These are phyloP conservation scores for Neofusicoccum sp. DNA, from an alignment of 2,329 filamentous ascomycete species.

Conservation along the genomic window DNA sequence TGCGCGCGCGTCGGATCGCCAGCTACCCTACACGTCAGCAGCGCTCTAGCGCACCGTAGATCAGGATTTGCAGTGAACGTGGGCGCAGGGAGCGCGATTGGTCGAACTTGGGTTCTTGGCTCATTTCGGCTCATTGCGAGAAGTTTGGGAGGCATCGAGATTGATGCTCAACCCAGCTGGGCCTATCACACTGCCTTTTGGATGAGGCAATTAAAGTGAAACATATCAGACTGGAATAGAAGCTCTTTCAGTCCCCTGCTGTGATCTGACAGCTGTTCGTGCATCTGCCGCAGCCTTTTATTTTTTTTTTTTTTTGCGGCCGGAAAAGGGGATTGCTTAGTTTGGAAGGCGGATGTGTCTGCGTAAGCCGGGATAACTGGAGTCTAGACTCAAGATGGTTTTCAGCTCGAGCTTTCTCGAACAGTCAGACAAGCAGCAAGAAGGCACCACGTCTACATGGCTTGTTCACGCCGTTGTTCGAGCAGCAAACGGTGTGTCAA, in stretches of 20 bases:
- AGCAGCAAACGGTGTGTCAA: background rate
- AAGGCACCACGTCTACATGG: no score
- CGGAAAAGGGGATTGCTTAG: background rate
- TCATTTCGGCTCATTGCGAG: constrained; percentile 5
- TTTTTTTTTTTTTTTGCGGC: background rate
- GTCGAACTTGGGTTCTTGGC: background rate
- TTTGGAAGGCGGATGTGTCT: constrained; percentile 4
- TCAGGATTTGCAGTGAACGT: background rate
- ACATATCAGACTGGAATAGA: no score
- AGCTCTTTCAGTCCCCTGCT: no score
- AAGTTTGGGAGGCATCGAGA: no score
- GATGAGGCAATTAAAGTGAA: no score
- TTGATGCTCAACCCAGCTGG: no score
- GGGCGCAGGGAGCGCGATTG: background rate
- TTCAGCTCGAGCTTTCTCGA: background rate
- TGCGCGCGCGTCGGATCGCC: background rate
- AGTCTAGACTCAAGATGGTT: background rate
- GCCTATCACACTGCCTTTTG: no score
- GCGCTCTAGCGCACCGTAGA: background rate
- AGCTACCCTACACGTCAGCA: background rate
- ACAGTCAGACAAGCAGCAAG: background rate
- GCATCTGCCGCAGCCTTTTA: background rate
- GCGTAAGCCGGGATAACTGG: background rate
- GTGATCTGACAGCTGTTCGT: no score
- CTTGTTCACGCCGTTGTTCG: background rate